A percentile compares a stretch with the other conserved stretches of the same genome.
Conservation (phyloP, 768 basidiomycete species). For the Dentipellis sp. region DNA sequence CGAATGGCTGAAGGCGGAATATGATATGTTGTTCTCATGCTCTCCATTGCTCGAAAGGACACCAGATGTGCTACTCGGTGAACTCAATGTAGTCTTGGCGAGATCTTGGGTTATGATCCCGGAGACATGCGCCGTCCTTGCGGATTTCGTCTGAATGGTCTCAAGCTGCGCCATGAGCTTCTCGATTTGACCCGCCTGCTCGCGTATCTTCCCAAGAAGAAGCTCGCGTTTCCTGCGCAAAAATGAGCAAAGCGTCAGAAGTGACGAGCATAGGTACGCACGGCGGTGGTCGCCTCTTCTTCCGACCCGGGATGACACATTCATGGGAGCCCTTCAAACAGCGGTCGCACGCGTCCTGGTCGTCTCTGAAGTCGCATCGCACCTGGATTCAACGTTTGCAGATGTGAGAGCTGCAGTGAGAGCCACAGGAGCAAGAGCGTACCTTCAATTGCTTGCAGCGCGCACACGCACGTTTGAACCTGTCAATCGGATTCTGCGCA, state of each 20-base stretch:
- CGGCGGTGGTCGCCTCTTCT: conserved; percentile 74
- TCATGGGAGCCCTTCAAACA: conserved; percentile 64
- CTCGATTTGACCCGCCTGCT: conserved; percentile 65
- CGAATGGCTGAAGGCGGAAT: no score
- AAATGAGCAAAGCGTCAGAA: conserved; percentile 1
- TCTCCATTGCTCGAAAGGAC: no score
- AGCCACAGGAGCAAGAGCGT: background rate
- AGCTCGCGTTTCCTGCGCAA: conserved; percentile 63
- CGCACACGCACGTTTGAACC: conserved; percentile 14
- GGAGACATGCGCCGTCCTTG: conserved; percentile 8
- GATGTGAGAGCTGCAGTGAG: no score
- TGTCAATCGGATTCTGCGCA: conserved; percentile 1
- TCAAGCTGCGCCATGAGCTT: conserved; percentile 66
- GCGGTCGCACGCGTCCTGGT: conserved; percentile 67
- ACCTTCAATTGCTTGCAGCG: conserved; percentile 15
- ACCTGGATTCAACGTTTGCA: conserved; percentile 32
- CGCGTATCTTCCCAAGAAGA: conserved; percentile 66
- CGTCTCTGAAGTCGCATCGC: conserved; percentile 66
- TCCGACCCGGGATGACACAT: conserved; percentile 76
- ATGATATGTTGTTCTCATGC: background rate
- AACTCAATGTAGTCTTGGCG: conserved; percentile 11
- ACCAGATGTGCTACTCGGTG: conserved; percentile 11
- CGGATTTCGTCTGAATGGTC: conserved; percentile 22
- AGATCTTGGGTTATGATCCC: conserved; percentile 9
- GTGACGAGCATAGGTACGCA: conserved; percentile 27